phyloP scores from a whole-genome alignment of 139 green algal genomes.

The Chlamydomonas eustigma region DNA sequence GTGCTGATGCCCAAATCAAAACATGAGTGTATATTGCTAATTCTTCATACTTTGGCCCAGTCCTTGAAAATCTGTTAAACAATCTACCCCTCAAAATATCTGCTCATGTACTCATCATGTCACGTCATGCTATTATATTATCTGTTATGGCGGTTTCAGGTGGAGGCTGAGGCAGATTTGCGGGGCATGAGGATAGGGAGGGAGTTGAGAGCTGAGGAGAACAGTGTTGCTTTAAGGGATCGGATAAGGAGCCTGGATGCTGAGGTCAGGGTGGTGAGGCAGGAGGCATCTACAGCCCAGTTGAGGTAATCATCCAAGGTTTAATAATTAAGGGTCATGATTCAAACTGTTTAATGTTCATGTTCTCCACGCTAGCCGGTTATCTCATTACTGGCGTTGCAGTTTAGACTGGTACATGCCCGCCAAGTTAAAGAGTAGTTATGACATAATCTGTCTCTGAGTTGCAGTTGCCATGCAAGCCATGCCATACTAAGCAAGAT shows the following conservation, averaged over 20 bases:
- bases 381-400: too few relatives aligned
- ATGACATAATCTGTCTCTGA: too few relatives aligned
- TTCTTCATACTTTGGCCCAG: neutral
- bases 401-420: too few relatives aligned
- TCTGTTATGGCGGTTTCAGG: too few relatives aligned
- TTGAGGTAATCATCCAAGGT: neutral
- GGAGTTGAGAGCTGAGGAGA: constrained; percentile 8
- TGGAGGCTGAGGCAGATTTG: constrained; percentile 41
- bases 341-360: too few relatives aligned
- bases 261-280: constrained; percentile 7
- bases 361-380: too few relatives aligned
- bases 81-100: too few relatives aligned
- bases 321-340: neutral
- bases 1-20: neutral
- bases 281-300: neutral
- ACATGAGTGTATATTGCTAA: neutral
- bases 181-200: constrained; percentile 5
- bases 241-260: constrained; percentile 24
- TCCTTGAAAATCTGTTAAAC: neutral
- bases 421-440: too few relatives aligned
- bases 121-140: too few relatives aligned
- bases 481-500: too few relatives aligned
- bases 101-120: too few relatives aligned
- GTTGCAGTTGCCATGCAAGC: too few relatives aligned
- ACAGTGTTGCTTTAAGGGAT: constrained; percentile 7